Evolutionary conservation across 148 eudicot genomes (phyloP).

Genomic region (Rhododendron molle): DNA sequence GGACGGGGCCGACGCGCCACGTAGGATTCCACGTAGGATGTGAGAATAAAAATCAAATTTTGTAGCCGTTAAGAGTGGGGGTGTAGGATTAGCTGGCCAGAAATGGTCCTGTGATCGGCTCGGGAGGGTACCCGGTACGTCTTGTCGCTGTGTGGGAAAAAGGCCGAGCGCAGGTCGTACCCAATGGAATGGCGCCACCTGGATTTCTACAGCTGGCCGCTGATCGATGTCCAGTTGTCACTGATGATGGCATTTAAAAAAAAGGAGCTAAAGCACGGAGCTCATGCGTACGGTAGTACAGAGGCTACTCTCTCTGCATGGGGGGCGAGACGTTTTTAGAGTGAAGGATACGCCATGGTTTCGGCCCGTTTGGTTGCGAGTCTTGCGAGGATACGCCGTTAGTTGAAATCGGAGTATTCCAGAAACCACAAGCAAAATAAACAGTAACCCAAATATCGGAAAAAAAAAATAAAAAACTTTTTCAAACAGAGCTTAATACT

Average conservation of each 20-base stretch:
- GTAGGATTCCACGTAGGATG: slow-evolving; percentile 1
- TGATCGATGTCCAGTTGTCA: slow-evolving; percentile 8
- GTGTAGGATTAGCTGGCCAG: slow-evolving; percentile 11
- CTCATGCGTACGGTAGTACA: not conserved
- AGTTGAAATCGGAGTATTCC: no score
- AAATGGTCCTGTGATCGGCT: slow-evolving; percentile 1
- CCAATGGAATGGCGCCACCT: slow-evolving; percentile 3
- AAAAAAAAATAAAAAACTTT: no score
- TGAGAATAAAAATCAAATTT: not conserved
- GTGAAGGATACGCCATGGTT: no score
- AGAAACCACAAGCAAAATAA: no score
- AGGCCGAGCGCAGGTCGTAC: not conserved
- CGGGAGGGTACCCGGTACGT: slow-evolving; percentile 2
- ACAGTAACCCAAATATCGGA: no score
- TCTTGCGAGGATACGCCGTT: no score
- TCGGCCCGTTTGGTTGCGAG: no score
- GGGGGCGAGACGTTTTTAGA: not conserved
- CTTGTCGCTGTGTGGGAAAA: slow-evolving; percentile 10
- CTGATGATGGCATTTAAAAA: slow-evolving; percentile 10
- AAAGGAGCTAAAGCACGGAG: not conserved
- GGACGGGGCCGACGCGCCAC: slow-evolving; percentile 11
- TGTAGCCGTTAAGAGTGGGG: slow-evolving; percentile 12
- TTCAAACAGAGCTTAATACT: no score
- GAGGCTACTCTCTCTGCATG: not conserved
- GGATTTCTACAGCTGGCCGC: slow-evolving; percentile 8